phyloP scores from a whole-genome alignment of 495 filamentous ascomycete species.

The Elaphomyces granulatus region DNA sequence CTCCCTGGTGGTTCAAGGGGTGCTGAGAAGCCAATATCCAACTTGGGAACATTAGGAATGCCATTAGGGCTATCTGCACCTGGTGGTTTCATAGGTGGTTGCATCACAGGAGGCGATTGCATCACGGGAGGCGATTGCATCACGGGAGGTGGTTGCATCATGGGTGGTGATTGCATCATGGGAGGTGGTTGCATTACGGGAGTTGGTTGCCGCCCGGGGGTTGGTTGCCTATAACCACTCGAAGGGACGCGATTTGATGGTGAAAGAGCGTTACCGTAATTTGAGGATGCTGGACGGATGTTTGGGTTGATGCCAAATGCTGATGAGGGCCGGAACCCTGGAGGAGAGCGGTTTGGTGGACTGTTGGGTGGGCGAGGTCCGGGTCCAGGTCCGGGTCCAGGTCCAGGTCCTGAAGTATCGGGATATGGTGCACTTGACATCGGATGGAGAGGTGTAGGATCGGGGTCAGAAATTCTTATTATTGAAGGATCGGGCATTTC shows the following conservation, averaged over 20 bases:
- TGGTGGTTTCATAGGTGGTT: conserved; percentile 17
- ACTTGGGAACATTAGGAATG: conserved; percentile 16
- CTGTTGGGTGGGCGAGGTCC: conserved; percentile 4
- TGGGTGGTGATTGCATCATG: conserved; percentile 21
- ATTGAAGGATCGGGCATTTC: conserved; percentile 60
- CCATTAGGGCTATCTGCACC: conserved; percentile 18
- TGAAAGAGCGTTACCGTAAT: conserved; percentile 14
- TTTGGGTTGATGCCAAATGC: conserved; percentile 50
- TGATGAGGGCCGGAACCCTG: conserved; percentile 41
- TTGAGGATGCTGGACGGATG: conserved; percentile 32
- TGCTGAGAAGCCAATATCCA: conserved; percentile 42
- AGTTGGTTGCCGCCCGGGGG: conserved; percentile 20
- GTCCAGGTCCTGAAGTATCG: conserved; percentile 11
- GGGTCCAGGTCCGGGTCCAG: conserved; percentile 7
- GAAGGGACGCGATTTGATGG: conserved; percentile 19
- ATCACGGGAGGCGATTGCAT: conserved; percentile 22
- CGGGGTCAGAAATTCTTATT: conserved; percentile 29
- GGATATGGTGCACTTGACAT: conserved; percentile 37
- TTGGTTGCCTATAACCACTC: conserved; percentile 27
- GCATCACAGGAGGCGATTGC: conserved; percentile 20
- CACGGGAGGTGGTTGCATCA: conserved; percentile 20
- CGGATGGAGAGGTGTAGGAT: conserved; percentile 32
- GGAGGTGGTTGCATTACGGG: conserved; percentile 22
- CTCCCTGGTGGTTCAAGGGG: conserved; percentile 30
- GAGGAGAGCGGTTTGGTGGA: conserved; percentile 18